A percentile compares a stretch with the other conserved stretches of the same genome.
These are phyloP conservation scores for Cystobasidium ongulense DNA, from an alignment of 768 basidiomycete genomes.

Conservation along the genomic window DNA sequence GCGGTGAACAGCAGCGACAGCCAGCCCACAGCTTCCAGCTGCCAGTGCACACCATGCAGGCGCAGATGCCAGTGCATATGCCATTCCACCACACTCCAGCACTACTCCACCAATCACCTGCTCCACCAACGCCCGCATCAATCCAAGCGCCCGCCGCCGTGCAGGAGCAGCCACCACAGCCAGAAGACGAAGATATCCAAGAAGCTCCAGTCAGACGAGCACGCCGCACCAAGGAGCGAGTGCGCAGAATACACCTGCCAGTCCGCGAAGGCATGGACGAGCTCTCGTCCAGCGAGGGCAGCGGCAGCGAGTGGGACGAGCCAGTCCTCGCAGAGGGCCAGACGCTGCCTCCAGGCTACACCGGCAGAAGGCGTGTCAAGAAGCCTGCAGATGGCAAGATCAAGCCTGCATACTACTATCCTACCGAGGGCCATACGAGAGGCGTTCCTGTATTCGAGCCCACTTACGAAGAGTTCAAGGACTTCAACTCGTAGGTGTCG, in stretches of 20 bases:
- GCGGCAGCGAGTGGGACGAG: conserved; percentile 16
- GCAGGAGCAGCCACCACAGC: not conserved
- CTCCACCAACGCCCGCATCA: not conserved
- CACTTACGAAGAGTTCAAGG: conserved; percentile 77
- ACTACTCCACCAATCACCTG: no score
- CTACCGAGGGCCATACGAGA: not conserved
- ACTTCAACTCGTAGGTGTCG: conserved; percentile 71
- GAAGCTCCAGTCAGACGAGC: not conserved
- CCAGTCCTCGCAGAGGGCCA: not conserved
- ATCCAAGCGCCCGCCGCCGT: not conserved
- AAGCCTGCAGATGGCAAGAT: conserved; percentile 17
- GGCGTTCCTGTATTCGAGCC: conserved; percentile 97
- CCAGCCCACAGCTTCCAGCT: not conserved
- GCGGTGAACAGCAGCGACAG: not conserved
- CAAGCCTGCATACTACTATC: conserved; percentile 35
- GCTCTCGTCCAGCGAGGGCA: conserved; percentile 24
- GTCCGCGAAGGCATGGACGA: conserved; percentile 27
- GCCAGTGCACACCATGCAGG: not conserved
- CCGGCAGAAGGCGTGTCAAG: conserved; percentile 17
- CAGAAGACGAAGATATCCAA: not conserved
- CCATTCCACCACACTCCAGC: not conserved
- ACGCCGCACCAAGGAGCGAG: not conserved
- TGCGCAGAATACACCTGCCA: conserved; percentile 22
- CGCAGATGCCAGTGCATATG: not conserved
- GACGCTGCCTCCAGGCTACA: conserved; percentile 26